phyloP scores from a whole-genome alignment of 805 yeast genomes.

The Kluyveromyces aestuarii region DNA sequence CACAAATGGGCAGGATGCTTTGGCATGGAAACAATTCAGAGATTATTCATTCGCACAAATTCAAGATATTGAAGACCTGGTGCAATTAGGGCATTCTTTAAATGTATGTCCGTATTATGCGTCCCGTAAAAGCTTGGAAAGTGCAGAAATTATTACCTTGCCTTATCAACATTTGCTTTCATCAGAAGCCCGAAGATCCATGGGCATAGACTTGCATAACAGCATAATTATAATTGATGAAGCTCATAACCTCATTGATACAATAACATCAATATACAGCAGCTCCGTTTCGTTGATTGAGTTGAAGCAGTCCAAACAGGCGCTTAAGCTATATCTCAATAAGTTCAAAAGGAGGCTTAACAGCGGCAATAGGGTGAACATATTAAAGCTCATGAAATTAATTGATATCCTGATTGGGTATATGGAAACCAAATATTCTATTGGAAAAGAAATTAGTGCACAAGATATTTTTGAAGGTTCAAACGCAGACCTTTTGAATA shows the following conservation, averaged over 20 bases:
- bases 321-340: slow-evolving; percentile 44
- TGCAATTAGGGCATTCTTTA: slow-evolving; percentile 44
- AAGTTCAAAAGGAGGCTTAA: slow-evolving; percentile 60
- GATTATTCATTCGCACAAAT: slow-evolving; percentile 48
- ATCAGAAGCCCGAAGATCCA: slow-evolving; percentile 49
- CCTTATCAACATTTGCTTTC: slow-evolving; percentile 73
- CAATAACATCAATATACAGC: slow-evolving; percentile 63
- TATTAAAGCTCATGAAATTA: slow-evolving; percentile 53
- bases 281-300: slow-evolving; percentile 44
- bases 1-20: slow-evolving; percentile 17
- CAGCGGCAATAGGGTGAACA: slow-evolving; percentile 60
- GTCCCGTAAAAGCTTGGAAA: slow-evolving; percentile 41
- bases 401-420: slow-evolving; percentile 43
- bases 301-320: slow-evolving; percentile 35
- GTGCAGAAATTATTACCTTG: slow-evolving; percentile 68
- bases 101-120: slow-evolving; percentile 79
- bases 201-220: slow-evolving; percentile 50
- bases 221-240: slow-evolving; percentile 80
- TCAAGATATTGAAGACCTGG: slow-evolving; percentile 75
- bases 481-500: slow-evolving; percentile 62
- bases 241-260: slow-evolving; percentile 82
- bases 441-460: slow-evolving; percentile 45
- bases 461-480: slow-evolving; percentile 47
- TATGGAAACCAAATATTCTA: slow-evolving; percentile 29
- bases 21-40: slow-evolving; percentile 35